These are phyloP conservation scores for Vigna radiata DNA, from an alignment of 306 rosid genomes.

Conservation along the genomic window DNA sequence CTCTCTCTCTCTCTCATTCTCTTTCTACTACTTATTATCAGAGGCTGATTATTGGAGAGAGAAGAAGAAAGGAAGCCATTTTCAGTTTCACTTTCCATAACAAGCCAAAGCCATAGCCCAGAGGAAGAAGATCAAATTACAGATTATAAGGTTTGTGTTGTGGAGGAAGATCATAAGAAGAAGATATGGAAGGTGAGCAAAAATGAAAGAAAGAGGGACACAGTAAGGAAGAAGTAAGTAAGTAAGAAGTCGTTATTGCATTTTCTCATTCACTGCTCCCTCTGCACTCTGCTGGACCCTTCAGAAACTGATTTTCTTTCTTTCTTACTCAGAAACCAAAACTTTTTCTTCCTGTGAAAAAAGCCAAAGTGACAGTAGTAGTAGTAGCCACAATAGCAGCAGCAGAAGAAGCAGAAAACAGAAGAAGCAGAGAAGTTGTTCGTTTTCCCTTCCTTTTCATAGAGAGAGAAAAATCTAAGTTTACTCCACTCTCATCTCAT, in stretches of 20 bases:
- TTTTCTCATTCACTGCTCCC: slow-evolving; percentile 44
- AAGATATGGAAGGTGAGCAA: background rate
- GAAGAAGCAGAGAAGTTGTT: slow-evolving; percentile 28
- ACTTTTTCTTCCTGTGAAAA: slow-evolving; percentile 41
- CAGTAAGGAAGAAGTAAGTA: slow-evolving; percentile 9
- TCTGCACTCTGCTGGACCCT: slow-evolving; percentile 47
- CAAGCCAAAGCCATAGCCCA: background rate
- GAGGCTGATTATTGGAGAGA: slow-evolving; percentile 73
- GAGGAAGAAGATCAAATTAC: background rate
- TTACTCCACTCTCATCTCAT: background rate
- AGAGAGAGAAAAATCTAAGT: slow-evolving; percentile 32
- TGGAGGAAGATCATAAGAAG: slow-evolving; percentile 31
- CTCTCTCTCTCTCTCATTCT: slow-evolving; percentile 2
- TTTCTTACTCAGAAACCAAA: slow-evolving; percentile 29
- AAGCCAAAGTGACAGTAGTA: slow-evolving; percentile 72
- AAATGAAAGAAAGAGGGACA: slow-evolving; percentile 51
- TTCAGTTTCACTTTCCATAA: background rate
- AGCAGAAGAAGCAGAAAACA: slow-evolving; percentile 33
- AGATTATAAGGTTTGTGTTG: background rate
- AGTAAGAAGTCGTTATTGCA: slow-evolving; percentile 69
- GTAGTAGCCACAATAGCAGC: slow-evolving; percentile 50
- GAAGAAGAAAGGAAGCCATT: slow-evolving; percentile 36
- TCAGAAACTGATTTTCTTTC: slow-evolving; percentile 34
- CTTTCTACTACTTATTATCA: slow-evolving; percentile 36
- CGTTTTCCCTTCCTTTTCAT: slow-evolving; percentile 15